Evolutionary conservation across 1,284 basidiomycete species (phyloP).

Genomic region (Leccinum huronense): DNA sequence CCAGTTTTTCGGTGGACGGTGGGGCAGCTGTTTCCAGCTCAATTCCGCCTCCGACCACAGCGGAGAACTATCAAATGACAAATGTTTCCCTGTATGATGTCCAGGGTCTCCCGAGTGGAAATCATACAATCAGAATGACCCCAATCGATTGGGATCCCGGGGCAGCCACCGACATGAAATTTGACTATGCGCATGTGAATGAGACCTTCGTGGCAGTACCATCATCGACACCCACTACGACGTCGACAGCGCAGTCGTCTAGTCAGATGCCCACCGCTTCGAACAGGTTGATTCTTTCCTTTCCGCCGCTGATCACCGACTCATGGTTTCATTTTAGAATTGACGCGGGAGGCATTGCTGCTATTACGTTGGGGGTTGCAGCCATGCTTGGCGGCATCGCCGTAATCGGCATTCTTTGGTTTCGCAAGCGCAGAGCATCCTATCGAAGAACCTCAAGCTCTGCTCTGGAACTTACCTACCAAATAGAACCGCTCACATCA

Average conservation of each 20-base stretch:
- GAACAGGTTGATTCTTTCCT: constrained; percentile 14
- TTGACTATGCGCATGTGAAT: constrained; percentile 29
- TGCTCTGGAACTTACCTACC: background rate
- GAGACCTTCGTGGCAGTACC: constrained; percentile 21
- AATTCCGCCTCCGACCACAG: constrained; percentile 11
- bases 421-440: constrained; percentile 7
- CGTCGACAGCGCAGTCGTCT: constrained; percentile 11
- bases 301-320: background rate
- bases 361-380: constrained; percentile 21
- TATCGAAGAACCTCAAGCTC: too few species aligned
- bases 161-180: constrained; percentile 24
- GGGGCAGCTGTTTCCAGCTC: constrained; percentile 8
- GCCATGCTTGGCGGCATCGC: background rate
- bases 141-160: constrained; percentile 25
- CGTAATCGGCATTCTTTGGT: constrained; percentile 13
- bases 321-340: constrained; percentile 17
- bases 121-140: constrained; percentile 27
- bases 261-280: constrained; percentile 8
- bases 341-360: constrained; percentile 18
- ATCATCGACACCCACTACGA: constrained; percentile 7
- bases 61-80: constrained; percentile 21
- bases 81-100: constrained; percentile 22
- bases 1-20: constrained; percentile 26
- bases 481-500: constrained; percentile 12
- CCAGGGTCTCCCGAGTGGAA: constrained; percentile 18